These are phyloP conservation scores for Penicillium ucsense DNA, from an alignment of 495 filamentous ascomycete genomes.

Conservation along the genomic window DNA sequence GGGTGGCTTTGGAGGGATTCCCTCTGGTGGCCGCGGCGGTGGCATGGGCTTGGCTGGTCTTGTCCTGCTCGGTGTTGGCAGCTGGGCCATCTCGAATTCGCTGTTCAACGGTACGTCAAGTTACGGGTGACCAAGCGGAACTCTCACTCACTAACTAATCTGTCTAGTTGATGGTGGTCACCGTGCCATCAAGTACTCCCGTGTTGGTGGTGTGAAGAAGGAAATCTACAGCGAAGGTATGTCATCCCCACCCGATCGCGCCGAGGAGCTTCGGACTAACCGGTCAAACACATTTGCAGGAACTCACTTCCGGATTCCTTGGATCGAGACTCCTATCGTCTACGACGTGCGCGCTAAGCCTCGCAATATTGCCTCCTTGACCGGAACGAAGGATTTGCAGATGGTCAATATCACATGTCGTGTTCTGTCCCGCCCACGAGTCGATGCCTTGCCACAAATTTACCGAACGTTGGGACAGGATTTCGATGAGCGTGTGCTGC, in stretches of 20 bases:
- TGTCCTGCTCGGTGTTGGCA: conserved; percentile 54
- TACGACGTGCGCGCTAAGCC: conserved; percentile 98
- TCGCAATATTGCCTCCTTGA: conserved; percentile 91
- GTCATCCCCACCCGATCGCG: conserved; percentile 1
- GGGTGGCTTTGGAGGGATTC: conserved; percentile 29
- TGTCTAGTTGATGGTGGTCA: conserved; percentile 94
- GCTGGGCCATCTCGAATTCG: conserved; percentile 62
- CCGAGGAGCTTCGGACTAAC: conserved; percentile 12
- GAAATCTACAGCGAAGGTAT: conserved; percentile 95
- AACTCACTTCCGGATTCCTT: conserved; percentile 87
- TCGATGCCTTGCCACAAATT: conserved; percentile 86
- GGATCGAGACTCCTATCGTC: conserved; percentile 92
- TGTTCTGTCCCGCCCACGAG: conserved; percentile 85
- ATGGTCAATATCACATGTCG: conserved; percentile 99
- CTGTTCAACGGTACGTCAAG: conserved; percentile 75
- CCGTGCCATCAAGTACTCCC: conserved; percentile 95
- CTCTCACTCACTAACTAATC: conserved; percentile 2
- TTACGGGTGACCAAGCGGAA: background rate
- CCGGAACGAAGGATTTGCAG: conserved; percentile 97
- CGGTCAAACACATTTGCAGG: conserved; percentile 38
- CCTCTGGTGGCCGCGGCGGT: conserved; percentile 43
- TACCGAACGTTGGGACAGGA: conserved; percentile 92
- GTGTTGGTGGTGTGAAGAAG: conserved; percentile 87
- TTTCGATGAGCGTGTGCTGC: conserved; percentile 94
- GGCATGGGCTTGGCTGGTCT: conserved; percentile 35